Base-by-base conservation (phyloP, 495 filamentous ascomycete genomes). In the Thozetella sp. region DNA sequence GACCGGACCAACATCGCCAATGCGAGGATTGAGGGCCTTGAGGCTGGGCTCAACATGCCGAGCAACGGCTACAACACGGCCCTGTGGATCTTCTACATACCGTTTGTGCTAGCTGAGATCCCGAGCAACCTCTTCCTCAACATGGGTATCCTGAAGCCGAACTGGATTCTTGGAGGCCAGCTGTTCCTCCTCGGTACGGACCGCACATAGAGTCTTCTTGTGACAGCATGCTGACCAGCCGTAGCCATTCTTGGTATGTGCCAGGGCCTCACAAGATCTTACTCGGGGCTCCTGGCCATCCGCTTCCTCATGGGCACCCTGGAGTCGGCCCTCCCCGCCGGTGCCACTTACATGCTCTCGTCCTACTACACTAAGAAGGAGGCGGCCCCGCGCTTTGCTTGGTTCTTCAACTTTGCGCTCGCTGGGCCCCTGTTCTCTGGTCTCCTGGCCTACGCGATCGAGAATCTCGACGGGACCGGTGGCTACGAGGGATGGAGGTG, bases 401-500 rank as follows among this genome's bases (percentile, higher is more conserved):
- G 65, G 62, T 67, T 70, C 53, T 70, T 70, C 50, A 63, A 64
- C 27, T 67, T 70, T 53, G 67, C 64, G 24, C 59, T 65, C 22
- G 58, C 63, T 0, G 67, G 67, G 2, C 64, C 64, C n/a, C 22
- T 67, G 1, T 67, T 67, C 30, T 67, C 64, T 3, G 88, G 88
- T 4, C 78, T 91, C 0, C 79, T 91, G 4, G 89, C 89, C 0
- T 85, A 83, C 11, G 88, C 83, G 0, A 88, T 90, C 53, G 74
- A 71, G 17, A 72, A 84, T 25, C 87, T 91, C 85, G 72, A 85
- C 56, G 85, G 84, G 4, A 63, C 86, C 15, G 87, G 85, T 17
- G 86, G 85, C 1, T 83, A 82, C 56, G 60, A 69, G 1, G 88
- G 89, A 2, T 91, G 89, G 88, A 76, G 84, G 2, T 91, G 89